These are phyloP conservation scores for Vitis rupestris DNA, from an alignment of 164 flowering plant species.

Conservation along the genomic window DNA sequence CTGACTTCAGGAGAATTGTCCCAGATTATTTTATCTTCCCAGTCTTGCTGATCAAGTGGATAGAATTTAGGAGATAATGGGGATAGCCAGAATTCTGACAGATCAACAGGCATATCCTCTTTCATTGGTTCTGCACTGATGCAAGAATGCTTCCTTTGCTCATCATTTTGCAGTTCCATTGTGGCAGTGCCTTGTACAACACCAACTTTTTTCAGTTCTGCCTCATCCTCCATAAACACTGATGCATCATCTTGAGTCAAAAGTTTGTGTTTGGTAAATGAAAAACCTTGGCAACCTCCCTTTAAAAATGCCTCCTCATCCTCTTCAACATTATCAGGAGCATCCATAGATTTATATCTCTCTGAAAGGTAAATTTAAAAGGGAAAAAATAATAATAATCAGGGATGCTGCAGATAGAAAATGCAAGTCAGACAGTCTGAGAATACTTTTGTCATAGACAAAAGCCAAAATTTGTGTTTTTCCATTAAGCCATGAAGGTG, in stretches of 20 bases:
- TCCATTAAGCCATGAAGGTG: too few species aligned
- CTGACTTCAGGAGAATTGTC: conserved; percentile 50
- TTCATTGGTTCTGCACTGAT: conserved; percentile 65
- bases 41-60: conserved; percentile 83
- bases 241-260: conserved; percentile 26
- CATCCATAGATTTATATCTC: conserved; percentile 44
- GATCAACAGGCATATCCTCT: conserved; percentile 26
- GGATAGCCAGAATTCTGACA: conserved; percentile 34
- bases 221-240: conserved; percentile 19
- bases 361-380: conserved; percentile 40
- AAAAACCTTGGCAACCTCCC: conserved; percentile 35
- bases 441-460: too few species aligned
- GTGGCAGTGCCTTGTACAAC: conserved; percentile 19
- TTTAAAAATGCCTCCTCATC: conserved; percentile 79
- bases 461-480: too few species aligned
- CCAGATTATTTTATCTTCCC: conserved; percentile 91
- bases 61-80: conserved; percentile 39
- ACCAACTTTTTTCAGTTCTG: conserved; percentile 29
- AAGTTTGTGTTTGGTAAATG: conserved; percentile 20
- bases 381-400: neutral
- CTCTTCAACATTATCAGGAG: conserved; percentile 64
- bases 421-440: too few species aligned
- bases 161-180: conserved; percentile 20
- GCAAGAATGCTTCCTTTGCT: conserved; percentile 43
- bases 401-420: neutral